Evolutionary conservation across 352 stramenopile species (phyloP), one percentile per base, ranked within the genome.

Genomic region (Pythium dissotocum): DNA sequence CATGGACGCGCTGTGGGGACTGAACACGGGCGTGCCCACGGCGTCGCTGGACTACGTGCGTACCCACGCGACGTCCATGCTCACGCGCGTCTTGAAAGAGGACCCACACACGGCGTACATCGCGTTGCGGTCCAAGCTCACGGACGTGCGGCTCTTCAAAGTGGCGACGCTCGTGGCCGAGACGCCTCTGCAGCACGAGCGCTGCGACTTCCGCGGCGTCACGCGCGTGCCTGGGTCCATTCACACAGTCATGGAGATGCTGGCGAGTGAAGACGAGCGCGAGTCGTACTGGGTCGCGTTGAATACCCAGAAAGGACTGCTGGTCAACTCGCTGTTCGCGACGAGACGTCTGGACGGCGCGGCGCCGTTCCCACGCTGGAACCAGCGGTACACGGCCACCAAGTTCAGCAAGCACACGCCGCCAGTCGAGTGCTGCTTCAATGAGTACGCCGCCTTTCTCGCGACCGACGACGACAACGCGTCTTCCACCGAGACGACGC

Each of bases 271-370:
- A 33, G 76, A 80, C 21, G 72, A 78, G 30, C 83, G 85, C 26
- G 82, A 91, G 60, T 80, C 79, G 52, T 90, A 89, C 77, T 93
- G 85, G 85, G 73, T 87, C 18, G 82, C 81, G 57, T 72, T 88
- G 46, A 90, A 93, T 67, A 89, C 79, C 42, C 76, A 88, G 48
- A 79, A 79, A 36, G 78, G 87, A 6, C 67, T 93, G 33, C 75
- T 84, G n/a, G 71, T 81, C 26, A 74, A 75, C 55, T 76, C 78
- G 36, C 56, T 90, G 44, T 77, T 88, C 48, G 74, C 69, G 18
- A 77, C 65, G 26, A 57, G 56, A 1, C 71, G 81, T 24, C 51
- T 85, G 57, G 21, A 59, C 35, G 69, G 54, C 61, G 35, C 64
- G 35, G 75, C 72, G 30, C 56, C 76, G 14, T 91, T 88, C 70